phyloP scores from a whole-genome alignment of 768 basidiomycete genomes.

The Epithele typhae region DNA sequence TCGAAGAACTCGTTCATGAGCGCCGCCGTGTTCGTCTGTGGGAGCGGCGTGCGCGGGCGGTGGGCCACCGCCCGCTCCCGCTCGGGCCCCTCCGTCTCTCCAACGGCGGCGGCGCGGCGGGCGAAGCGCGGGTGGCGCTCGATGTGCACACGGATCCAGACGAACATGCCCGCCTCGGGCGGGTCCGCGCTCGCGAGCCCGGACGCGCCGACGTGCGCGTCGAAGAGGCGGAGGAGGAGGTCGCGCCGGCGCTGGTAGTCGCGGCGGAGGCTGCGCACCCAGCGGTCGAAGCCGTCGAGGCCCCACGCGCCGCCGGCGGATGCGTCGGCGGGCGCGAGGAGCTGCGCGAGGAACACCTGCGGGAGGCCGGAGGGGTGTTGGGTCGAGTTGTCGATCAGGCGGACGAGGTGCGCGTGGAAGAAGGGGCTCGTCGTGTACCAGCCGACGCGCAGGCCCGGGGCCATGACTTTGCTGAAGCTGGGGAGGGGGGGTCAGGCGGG shows the following conservation, averaged over 20 bases:
- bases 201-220: slow-evolving; percentile 24
- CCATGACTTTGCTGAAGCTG: slow-evolving; percentile 47
- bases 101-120: neutral
- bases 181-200: slow-evolving; percentile 28
- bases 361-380: slow-evolving; percentile 44
- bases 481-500: neutral
- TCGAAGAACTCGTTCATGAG: slow-evolving; percentile 45
- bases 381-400: slow-evolving; percentile 41
- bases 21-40: slow-evolving; percentile 37
- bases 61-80: neutral
- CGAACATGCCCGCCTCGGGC: slow-evolving; percentile 50
- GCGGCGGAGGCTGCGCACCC: slow-evolving; percentile 39
- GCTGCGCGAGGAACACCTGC: slow-evolving; percentile 40
- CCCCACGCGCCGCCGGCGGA: slow-evolving; percentile 33
- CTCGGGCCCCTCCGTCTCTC: slow-evolving; percentile 7
- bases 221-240: slow-evolving; percentile 38
- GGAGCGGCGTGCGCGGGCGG: slow-evolving; percentile 1
- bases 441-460: slow-evolving; percentile 49
- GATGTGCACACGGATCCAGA: slow-evolving; percentile 46
- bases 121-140: slow-evolving; percentile 36
- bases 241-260: slow-evolving; percentile 49
- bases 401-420: slow-evolving; percentile 37
- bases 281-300: slow-evolving; percentile 39
- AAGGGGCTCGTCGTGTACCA: slow-evolving; percentile 40
- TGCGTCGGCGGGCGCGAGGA: slow-evolving; percentile 28